phyloP scores from a whole-genome alignment of 2,329 filamentous ascomycete genomes.

The Trichoderma semiorbis region DNA sequence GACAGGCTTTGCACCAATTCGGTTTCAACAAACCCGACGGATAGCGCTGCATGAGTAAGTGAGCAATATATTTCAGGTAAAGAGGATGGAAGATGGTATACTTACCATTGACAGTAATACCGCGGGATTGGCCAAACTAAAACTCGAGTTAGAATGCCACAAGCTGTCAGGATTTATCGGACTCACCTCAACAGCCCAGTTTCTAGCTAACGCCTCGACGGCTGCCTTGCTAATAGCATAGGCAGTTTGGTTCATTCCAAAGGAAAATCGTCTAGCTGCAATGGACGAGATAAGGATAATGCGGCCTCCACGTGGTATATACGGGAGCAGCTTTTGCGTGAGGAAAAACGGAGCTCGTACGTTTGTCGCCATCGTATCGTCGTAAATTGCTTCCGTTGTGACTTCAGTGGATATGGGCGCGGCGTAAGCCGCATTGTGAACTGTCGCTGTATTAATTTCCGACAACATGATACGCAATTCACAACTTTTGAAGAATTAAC shows the following conservation, averaged over 20 bases:
- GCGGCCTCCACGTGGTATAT: constrained; percentile 30
- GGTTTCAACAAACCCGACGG: constrained; percentile 28
- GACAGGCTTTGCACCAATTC: constrained; percentile 23
- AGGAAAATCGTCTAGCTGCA: constrained; percentile 24
- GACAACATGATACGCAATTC: background rate
- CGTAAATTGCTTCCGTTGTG: background rate
- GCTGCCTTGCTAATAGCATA: constrained; percentile 37
- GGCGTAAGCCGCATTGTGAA: background rate
- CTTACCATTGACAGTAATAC: background rate
- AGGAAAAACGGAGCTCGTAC: constrained; percentile 30
- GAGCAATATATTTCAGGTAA: constrained; percentile 20
- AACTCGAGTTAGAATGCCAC: background rate
- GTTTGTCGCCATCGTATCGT: background rate
- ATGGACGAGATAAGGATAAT: constrained; percentile 35
- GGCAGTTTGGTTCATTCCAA: constrained; percentile 29
- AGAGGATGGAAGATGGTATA: too few relatives aligned
- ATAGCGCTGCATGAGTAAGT: constrained; percentile 33
- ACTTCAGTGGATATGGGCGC: background rate
- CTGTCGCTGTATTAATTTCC: background rate
- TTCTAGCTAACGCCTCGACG: constrained; percentile 27
- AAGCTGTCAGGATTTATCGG: constrained; percentile 25
- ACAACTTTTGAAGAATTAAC: background rate
- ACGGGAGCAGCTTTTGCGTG: constrained; percentile 29
- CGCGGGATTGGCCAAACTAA: background rate
- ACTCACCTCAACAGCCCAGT: constrained; percentile 34